These are phyloP conservation scores for Auriculariales sp. DNA, from an alignment of 768 basidiomycete genomes.

Conservation along the genomic window DNA sequence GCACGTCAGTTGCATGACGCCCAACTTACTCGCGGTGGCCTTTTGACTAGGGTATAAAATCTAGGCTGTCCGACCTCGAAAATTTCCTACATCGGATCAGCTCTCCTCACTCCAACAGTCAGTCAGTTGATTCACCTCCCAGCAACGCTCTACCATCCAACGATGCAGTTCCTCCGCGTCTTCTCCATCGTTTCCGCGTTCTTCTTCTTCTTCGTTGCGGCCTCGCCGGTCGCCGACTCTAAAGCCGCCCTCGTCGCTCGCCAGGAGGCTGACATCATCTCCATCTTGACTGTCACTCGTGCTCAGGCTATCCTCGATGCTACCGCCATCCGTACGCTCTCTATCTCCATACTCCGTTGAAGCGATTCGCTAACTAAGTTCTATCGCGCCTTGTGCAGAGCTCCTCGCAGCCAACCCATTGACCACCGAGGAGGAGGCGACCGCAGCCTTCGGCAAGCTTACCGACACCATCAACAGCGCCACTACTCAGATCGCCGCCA, in stretches of 20 bases:
- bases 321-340: conserved; percentile 12
- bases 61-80: no score
- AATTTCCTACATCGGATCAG: no score
- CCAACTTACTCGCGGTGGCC: no score
- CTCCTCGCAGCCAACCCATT: conserved; percentile 1
- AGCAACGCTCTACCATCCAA: no score
- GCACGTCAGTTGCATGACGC: no score
- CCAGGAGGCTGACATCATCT: conserved; percentile 11
- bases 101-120: no score
- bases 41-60: no score
- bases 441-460: conserved; percentile 13
- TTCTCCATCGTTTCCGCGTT: conserved; percentile 5
- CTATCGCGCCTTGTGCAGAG: background rate
- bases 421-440: conserved; percentile 10
- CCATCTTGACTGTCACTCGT: conserved; percentile 12
- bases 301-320: conserved; percentile 10
- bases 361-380: conserved; percentile 5
- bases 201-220: background rate
- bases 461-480: conserved; percentile 13
- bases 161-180: conserved; percentile 5
- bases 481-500: conserved; percentile 9
- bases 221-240: background rate
- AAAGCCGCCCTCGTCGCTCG: background rate
- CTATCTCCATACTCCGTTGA: background rate
- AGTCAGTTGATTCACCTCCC: no score